Percentiles rank a stretch among this genome's conserved stretches.
phyloP scores from a whole-genome alignment of 768 basidiomycete species.

The Coprinellus aureogranulatus region DNA sequence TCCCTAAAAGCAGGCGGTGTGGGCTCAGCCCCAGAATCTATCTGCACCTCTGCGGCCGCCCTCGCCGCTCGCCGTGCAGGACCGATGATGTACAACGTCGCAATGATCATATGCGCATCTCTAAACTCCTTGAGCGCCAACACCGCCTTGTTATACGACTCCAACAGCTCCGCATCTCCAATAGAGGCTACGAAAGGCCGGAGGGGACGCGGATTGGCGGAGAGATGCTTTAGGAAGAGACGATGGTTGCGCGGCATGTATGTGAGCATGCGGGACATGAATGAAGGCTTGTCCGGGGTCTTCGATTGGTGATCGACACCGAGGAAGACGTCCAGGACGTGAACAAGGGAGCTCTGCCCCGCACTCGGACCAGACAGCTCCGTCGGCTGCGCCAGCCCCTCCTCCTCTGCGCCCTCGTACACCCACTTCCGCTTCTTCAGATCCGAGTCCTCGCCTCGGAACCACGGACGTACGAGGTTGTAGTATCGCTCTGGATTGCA shows the following conservation, averaged over 20 bases:
- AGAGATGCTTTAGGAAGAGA: constrained; percentile 68
- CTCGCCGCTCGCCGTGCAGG: constrained; percentile 51
- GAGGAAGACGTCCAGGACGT: constrained; percentile 72
- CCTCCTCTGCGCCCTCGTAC: constrained; percentile 45
- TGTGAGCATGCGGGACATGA: constrained; percentile 71
- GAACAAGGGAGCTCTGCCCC: constrained; percentile 79
- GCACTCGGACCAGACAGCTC: constrained; percentile 83
- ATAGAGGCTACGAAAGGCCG: constrained; percentile 50
- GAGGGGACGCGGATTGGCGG: constrained; percentile 57
- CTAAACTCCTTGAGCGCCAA: constrained; percentile 69
- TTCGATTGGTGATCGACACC: constrained; percentile 56
- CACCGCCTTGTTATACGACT: constrained; percentile 69
- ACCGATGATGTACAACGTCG: constrained; percentile 71
- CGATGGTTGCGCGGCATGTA: constrained; percentile 89
- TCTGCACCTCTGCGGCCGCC: constrained; percentile 16
- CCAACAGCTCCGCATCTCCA: constrained; percentile 35
- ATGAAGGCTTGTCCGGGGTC: constrained; percentile 34
- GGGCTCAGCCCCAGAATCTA: constrained; percentile 14
- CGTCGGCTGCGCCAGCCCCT: constrained; percentile 39
- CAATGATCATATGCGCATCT: constrained; percentile 78
- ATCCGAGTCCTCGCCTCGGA: constrained; percentile 68
- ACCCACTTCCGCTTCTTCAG: constrained; percentile 44
- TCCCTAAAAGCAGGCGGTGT: background rate
- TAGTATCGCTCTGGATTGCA: constrained; percentile 81
- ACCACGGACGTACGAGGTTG: constrained; percentile 78